A percentile compares a stretch with the other conserved stretches of the same genome.
phyloP scores from a whole-genome alignment of 1,139 yeast genomes.

The Debaryomycetaceae sp. region DNA sequence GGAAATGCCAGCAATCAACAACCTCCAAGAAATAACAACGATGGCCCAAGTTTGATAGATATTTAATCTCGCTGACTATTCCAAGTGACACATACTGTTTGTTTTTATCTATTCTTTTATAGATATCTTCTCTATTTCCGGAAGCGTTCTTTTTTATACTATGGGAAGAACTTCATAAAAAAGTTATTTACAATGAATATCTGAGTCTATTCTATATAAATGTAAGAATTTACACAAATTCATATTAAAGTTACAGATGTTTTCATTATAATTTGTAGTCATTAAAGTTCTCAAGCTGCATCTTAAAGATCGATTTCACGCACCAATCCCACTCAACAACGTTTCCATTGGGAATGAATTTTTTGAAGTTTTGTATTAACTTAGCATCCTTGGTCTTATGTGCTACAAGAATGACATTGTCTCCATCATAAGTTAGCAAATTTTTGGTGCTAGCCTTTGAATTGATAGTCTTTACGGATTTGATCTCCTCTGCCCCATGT shows the following conservation, averaged over 20 bases:
- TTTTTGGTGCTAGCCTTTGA: constrained; percentile 9
- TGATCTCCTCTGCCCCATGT: constrained; percentile 55
- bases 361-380: constrained; percentile 37
- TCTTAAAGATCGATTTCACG: constrained; percentile 54
- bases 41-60: constrained; percentile 50
- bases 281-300: constrained; percentile 29
- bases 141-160: background rate
- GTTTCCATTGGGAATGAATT: constrained; percentile 22
- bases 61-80: constrained; percentile 19
- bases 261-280: constrained; percentile 16
- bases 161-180: background rate
- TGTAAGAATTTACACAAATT: background rate
- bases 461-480: constrained; percentile 25
- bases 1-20: constrained; percentile 56
- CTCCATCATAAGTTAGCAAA: constrained; percentile 16
- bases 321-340: constrained; percentile 72
- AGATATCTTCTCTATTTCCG: background rate
- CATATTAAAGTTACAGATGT: background rate
- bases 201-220: background rate
- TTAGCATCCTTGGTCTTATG: constrained; percentile 45
- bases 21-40: constrained; percentile 28
- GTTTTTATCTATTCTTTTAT: background rate
- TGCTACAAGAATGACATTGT: constrained; percentile 26
- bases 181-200: background rate
- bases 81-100: background rate